A percentile compares a stretch with the other conserved stretches of the same genome.
phyloP scores from a whole-genome alignment of 306 rosid genomes.

The Morella rubra region DNA sequence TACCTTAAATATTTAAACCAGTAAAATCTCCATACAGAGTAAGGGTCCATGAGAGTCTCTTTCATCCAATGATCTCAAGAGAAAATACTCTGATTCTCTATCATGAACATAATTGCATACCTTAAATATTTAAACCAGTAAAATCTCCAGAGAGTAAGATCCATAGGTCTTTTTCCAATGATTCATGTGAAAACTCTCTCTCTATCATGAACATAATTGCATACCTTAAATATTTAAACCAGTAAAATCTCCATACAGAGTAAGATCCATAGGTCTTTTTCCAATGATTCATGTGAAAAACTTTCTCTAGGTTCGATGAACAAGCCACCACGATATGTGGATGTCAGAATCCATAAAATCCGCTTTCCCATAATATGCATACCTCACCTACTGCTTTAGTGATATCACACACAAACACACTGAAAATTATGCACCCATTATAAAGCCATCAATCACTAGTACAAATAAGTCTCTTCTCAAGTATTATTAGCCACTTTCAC shows the following conservation, averaged over 20 bases:
- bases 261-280: background rate
- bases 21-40: background rate
- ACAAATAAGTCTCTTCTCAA: background rate
- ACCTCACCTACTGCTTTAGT: background rate
- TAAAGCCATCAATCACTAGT: background rate
- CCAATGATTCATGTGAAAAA: background rate
- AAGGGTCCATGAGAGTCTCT: background rate
- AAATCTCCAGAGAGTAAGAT: background rate
- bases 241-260: background rate
- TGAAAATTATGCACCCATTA: background rate
- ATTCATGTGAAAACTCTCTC: no score
- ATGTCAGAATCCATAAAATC: conserved; percentile 5
- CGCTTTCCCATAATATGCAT: background rate
- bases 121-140: background rate
- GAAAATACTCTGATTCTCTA: no score
- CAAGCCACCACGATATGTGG: background rate
- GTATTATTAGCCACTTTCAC: no score
- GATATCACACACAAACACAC: background rate
- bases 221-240: background rate
- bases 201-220: no score
- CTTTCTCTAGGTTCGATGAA: background rate
- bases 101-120: background rate
- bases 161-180: background rate
- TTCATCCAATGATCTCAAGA: no score
- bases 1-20: background rate